Conservation (phyloP, 805 yeast species). For the Priceomyces carsonii region DNA sequence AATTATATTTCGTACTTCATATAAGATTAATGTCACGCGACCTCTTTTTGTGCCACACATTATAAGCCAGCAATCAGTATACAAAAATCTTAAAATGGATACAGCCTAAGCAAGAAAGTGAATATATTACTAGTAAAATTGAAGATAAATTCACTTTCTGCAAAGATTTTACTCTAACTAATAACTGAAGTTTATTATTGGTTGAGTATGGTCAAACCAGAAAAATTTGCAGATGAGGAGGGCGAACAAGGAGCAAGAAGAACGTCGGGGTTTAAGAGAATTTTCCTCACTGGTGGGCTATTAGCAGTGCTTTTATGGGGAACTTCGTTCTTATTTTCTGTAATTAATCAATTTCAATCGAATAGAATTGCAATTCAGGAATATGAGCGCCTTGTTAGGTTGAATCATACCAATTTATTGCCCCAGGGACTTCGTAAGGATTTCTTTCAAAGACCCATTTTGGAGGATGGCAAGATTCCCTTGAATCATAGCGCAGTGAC, state of each 20-base stretch:
- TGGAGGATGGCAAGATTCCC: conserved; percentile 21
- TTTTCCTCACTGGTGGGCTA: conserved; percentile 17
- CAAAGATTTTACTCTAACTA: too few species aligned
- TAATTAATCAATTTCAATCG: conserved; percentile 18
- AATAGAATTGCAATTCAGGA: conserved; percentile 1
- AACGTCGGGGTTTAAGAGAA: conserved; percentile 2
- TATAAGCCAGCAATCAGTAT: too few species aligned
- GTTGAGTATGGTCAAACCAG: conserved; percentile 3
- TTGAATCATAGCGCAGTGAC: conserved; percentile 40
- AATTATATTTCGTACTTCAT: too few species aligned
- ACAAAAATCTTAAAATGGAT: too few species aligned
- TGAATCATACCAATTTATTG: too few species aligned
- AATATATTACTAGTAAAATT: too few species aligned
- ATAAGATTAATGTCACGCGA: too few species aligned
- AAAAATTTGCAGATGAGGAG: background rate
- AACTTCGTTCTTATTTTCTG: conserved; percentile 27
- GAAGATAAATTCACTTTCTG: too few species aligned
- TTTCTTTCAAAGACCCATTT: background rate
- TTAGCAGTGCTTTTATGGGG: conserved; percentile 38
- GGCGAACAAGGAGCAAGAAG: conserved; percentile 4
- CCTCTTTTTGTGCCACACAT: too few species aligned
- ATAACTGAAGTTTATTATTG: too few species aligned
- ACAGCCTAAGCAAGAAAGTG: too few species aligned
- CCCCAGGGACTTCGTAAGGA: background rate
- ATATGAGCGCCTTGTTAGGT: too few species aligned